Evolutionary conservation across 805 yeast genomes (phyloP), one percentile per base, ranked within the genome.

Genomic region (Kodamaea sagamina): DNA sequence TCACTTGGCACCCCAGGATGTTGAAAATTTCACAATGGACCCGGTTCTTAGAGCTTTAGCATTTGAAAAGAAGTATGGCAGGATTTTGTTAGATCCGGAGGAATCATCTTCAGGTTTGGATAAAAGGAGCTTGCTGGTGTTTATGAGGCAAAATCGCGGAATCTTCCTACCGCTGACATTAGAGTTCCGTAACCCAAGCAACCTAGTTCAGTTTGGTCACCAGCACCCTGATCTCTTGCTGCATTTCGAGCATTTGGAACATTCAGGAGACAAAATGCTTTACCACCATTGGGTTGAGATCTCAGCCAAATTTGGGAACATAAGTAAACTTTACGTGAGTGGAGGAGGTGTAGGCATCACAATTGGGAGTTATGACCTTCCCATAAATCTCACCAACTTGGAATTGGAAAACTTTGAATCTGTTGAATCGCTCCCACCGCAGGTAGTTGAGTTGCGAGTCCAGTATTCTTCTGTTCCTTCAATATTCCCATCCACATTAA

Each of bases 191-290:
- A 32, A 38, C 35, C 41, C 41, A 18, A 24, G 18, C 3, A 21
- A 28, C n/a, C 26, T 38, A 4, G 41, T 19, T 15, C 28, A 38
- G 29, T 38, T 38, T 29, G 41, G 36, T 8, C 28, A 16, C 9
- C 29, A 32, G 12, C 34, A 38, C 29, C 41, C 41, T 6, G 41
- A 38, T 15, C 36, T 38, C 16, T 32, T 38, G 19, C 41, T 29
- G 41, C 41, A 28, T 16, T 38, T 38, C 15, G 41, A 38, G 19
- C 32, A 38, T 22, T 28, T 38, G 28, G 41, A 38, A 36, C 41
- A 38, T 18, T 29, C 28, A 13, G 41, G 41, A 3, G 22, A 16
- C 12, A 29, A 38, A n/a, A 38, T 38, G 41, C 32, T 29, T 3
- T 38, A 38, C 15, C 28, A 38, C 7, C 22, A 29, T 7, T 38